Conservation (phyloP, 768 basidiomycete genomes). For the Flagelloscypha sp. region DNA sequence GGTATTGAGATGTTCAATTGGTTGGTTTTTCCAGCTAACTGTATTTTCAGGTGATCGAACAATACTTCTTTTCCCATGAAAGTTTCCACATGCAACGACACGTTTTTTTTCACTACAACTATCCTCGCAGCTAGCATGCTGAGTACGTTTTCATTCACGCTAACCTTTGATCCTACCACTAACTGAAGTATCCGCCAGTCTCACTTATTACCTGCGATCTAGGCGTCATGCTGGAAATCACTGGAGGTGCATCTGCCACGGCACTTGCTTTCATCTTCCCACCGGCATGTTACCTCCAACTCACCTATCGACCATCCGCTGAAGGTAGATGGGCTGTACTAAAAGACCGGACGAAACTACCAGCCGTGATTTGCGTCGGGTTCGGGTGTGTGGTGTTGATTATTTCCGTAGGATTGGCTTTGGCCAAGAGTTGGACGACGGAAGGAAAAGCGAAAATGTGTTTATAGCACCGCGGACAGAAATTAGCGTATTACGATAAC, state of each 20-base stretch:
- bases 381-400: slow-evolving; percentile 76
- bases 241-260: slow-evolving; percentile 92
- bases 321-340: no score
- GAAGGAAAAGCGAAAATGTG: slow-evolving; percentile 70
- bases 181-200: slow-evolving; percentile 38
- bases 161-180: slow-evolving; percentile 1
- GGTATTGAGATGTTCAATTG: no score
- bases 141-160: slow-evolving; percentile 38
- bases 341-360: slow-evolving; percentile 66
- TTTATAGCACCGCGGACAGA: slow-evolving; percentile 38
- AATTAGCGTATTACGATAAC: no score
- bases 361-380: slow-evolving; percentile 58
- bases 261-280: slow-evolving; percentile 91
- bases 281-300: slow-evolving; percentile 77
- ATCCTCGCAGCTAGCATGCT: slow-evolving; percentile 78
- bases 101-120: slow-evolving; percentile 80
- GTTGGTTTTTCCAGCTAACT: slow-evolving; percentile 1
- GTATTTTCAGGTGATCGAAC: slow-evolving; percentile 71
- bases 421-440: slow-evolving; percentile 70
- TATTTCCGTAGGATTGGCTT: slow-evolving; percentile 68
- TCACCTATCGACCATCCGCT: no score
- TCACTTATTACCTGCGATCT: slow-evolving; percentile 91
- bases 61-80: slow-evolving; percentile 90
- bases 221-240: slow-evolving; percentile 97
- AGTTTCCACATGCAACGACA: slow-evolving; percentile 77